phyloP scores from a whole-genome alignment of 2,329 filamentous ascomycete species.

The Calonectria fujianensis region DNA sequence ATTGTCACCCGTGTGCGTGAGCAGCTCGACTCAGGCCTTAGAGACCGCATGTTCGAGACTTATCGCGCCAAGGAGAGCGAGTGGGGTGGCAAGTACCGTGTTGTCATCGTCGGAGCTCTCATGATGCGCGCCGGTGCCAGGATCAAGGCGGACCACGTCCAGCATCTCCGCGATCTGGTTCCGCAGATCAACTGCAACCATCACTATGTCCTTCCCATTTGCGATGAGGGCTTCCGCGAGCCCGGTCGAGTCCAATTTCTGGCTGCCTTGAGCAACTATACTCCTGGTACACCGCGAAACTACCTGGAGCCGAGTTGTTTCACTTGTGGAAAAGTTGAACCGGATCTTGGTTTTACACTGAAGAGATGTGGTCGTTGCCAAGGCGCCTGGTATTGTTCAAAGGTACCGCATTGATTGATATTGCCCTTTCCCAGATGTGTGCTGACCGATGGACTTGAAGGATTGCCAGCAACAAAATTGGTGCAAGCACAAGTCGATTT shows the following conservation, averaged over 20 bases:
- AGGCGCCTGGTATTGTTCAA: neutral
- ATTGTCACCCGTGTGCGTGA: neutral
- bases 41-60: neutral
- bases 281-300: neutral
- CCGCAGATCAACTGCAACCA: neutral
- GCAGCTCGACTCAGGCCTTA: neutral
- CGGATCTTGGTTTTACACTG: neutral
- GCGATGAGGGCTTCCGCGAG: neutral
- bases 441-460: neutral
- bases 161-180: neutral
- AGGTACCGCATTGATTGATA: neutral
- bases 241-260: neutral
- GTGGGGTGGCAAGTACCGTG: neutral
- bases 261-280: neutral
- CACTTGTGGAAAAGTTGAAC: neutral
- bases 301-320: slow-evolving; percentile 3
- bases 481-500: neutral
- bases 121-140: neutral
- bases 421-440: neutral
- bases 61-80: neutral
- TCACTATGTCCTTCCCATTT: neutral
- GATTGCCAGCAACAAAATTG: neutral
- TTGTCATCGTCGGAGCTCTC: neutral
- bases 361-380: neutral
- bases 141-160: neutral